Conservation (phyloP, 208 protist species). For the Leishmania lainsoni region DNA sequence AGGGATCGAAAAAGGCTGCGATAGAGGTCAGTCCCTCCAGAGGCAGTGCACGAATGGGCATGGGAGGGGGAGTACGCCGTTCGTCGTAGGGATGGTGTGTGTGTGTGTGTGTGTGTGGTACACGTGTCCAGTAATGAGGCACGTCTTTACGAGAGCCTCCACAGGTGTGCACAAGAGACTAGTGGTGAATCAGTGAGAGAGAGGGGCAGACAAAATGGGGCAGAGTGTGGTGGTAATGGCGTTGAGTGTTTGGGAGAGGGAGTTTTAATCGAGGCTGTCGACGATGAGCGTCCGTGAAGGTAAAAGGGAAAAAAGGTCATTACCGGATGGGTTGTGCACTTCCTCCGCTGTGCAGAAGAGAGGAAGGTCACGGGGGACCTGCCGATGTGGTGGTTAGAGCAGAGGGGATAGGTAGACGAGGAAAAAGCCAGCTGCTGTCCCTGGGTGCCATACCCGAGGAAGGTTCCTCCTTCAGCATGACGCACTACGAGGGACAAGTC, state of each 20-base stretch:
- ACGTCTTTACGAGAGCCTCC: background rate
- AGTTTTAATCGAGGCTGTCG: background rate
- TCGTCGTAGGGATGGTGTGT: background rate
- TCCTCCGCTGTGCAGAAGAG: background rate
- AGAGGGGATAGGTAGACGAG: background rate
- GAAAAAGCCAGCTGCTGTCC: background rate
- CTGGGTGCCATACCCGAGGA: background rate
- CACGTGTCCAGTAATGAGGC: background rate
- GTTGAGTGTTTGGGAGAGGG: background rate
- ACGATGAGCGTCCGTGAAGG: background rate
- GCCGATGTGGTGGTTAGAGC: background rate
- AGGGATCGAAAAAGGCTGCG: conserved; percentile 10
- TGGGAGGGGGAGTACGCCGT: background rate
- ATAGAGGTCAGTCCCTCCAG: conserved; percentile 17
- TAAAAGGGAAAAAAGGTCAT: background rate
- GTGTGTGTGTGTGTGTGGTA: background rate
- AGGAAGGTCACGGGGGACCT: background rate
- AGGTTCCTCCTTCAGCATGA: background rate
- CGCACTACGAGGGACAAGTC: background rate
- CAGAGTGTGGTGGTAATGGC: background rate
- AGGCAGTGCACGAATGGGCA: background rate
- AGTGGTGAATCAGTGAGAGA: background rate
- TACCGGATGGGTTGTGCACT: background rate
- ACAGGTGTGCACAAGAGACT: background rate
- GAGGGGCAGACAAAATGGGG: background rate